A percentile compares a stretch with the other conserved stretches of the same genome.
Evolutionary conservation across 1,139 yeast genomes (phyloP).

Genomic region (Kodamaea alishanica): DNA sequence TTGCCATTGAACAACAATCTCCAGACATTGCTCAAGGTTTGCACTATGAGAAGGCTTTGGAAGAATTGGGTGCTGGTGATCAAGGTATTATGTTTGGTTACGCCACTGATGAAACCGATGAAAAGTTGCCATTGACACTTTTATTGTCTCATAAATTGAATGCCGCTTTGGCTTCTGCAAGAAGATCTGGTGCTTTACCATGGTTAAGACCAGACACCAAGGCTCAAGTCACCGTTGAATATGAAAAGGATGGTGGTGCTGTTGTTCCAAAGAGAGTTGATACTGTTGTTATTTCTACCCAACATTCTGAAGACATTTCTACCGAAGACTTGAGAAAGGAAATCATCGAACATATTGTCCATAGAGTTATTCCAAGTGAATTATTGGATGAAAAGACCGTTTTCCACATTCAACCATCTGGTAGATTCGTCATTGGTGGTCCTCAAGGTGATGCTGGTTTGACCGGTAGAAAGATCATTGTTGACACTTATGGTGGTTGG

Average conservation of each 20-base stretch:
- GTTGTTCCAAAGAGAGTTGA: conserved; percentile 94
- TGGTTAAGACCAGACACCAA: conserved; percentile 99
- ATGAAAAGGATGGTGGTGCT: conserved; percentile 91
- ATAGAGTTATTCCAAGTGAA: conserved; percentile 88
- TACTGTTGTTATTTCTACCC: conserved; percentile 95
- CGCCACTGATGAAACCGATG: conserved; percentile 98
- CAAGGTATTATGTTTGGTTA: conserved; percentile 99
- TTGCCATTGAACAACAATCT: conserved; percentile 98
- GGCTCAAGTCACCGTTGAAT: conserved; percentile 98
- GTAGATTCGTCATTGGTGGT: conserved; percentile 99
- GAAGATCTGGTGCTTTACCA: conserved; percentile 89
- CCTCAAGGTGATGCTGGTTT: conserved; percentile 99
- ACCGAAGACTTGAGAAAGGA: conserved; percentile 86
- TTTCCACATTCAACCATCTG: conserved; percentile 99
- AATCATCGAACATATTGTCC: conserved; percentile 73
- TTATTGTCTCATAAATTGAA: conserved; percentile 93
- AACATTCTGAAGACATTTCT: conserved; percentile 93
- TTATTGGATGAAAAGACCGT: conserved; percentile 91
- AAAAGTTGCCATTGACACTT: conserved; percentile 92
- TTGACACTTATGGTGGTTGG: conserved; percentile 99
- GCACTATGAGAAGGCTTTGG: conserved; percentile 94
- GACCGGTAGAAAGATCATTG: conserved; percentile 99
- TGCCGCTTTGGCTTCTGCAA: conserved; percentile 94
- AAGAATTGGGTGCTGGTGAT: conserved; percentile 99
- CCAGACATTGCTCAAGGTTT: conserved; percentile 99